Conservation (phyloP, 441 rosid species). For the Biscutella auriculata region DNA sequence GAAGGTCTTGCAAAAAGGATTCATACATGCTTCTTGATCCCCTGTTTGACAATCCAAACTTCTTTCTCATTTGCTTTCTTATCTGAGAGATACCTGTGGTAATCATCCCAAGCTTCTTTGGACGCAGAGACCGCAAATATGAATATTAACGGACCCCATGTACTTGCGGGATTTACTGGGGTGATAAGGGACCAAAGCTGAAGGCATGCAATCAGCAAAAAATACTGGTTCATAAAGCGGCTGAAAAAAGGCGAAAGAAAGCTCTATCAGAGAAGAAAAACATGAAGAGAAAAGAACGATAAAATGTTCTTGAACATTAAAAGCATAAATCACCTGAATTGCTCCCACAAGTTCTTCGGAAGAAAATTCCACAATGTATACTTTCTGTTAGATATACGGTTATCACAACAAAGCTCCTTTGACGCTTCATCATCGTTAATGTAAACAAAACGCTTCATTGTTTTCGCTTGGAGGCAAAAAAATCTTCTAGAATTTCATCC, state of each 20-base stretch:
- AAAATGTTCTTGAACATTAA: not conserved
- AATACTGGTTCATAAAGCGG: constrained; percentile 99
- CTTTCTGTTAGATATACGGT: constrained; percentile 83
- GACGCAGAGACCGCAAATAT: constrained; percentile 94
- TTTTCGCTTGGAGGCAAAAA: constrained; percentile 8
- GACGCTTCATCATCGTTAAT: constrained; percentile 73
- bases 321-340: constrained; percentile 55
- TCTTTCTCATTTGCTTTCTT: constrained; percentile 93
- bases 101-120: constrained; percentile 99
- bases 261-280: not conserved
- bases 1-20: constrained; percentile 6
- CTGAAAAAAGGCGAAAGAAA: constrained; percentile 31
- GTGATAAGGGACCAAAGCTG: constrained; percentile 98
- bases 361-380: constrained; percentile 80
- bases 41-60: constrained; percentile 80
- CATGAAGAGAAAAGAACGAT: not conserved
- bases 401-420: constrained; percentile 59
- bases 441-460: constrained; percentile 89
- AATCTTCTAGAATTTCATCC: constrained; percentile 17
- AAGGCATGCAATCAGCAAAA: constrained; percentile 97
- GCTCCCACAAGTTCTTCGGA: constrained; percentile 91
- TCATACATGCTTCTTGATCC: constrained; percentile 71
- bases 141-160: constrained; percentile 96
- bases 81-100: constrained; percentile 86
- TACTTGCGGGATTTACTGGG: constrained; percentile 98